Evolutionary conservation across 192 early-diverging fungal species (phyloP), one percentile per base, ranked within the genome.

Genomic region (Backusella luteola): DNA sequence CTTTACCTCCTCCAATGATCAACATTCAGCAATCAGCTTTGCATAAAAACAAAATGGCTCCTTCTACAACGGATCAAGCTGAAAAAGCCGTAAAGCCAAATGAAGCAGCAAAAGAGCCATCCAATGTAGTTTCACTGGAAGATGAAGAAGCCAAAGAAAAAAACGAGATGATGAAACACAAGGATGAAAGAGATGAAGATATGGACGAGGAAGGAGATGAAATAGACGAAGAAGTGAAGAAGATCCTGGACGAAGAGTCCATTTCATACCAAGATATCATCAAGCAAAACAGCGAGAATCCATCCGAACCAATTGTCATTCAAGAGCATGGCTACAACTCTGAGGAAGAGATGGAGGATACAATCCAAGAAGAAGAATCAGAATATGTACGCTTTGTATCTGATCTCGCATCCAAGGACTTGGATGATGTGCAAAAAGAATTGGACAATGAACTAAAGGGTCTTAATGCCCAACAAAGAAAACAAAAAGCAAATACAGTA

Each of bases 361-460:
- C 68, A 23, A 39, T 73, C 1, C 69, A 66, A 19, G 78, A 38
- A 36, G 92, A 94, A 81, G 83, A 85, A 44, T 80, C 84, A 39
- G 93, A 95, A 69, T 94, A 87, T 70, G 89, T 88, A 0, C 83
- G 85, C 15, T 94, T 95, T 80, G 53, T 92, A 8, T 85, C 91
- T 0, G 73, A 83, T 11, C 52, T 92, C 17, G 46, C 79, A 4
- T 74, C 79, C 32, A 74, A 86, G 39, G 78, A 88, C 78, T 67
- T 86, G 36, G 17, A 74, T 69, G 59, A 77, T 67, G 78, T 90
- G 42, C 73, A 78, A 34, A 66, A 67, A 39, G 83, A 88, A 68
- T 76, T 93, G 1, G 71, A 88, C 34, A 66, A 83, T 19, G 91
- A 92, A 67, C 79, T 93, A 72, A 77, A 85, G 26, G 66, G 66